These are phyloP conservation scores for Pseudocohnilembus persalinus DNA, from an alignment of 169 alveolate genomes.

Conservation along the genomic window DNA sequence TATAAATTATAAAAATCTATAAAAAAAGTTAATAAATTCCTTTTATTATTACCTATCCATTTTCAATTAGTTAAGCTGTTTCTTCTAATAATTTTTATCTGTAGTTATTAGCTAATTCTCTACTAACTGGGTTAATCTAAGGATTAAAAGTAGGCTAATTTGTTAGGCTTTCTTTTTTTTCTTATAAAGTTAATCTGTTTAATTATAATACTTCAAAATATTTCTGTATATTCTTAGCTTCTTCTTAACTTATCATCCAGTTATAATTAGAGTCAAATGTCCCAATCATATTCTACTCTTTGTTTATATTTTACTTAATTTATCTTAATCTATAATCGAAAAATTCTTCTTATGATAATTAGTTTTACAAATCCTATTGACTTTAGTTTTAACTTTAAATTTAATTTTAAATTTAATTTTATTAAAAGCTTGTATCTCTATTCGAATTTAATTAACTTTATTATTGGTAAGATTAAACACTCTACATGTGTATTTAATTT, in stretches of 20 bases:
- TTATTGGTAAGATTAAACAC: no score
- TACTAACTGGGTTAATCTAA: constrained; percentile 22
- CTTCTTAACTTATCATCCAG: constrained; percentile 32
- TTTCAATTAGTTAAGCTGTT: constrained; percentile 40
- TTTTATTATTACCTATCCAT: constrained; percentile 1
- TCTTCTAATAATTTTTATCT: constrained; percentile 41
- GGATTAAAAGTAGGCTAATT: constrained; percentile 37
- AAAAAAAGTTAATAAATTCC: no score
- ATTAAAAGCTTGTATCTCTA: no score
- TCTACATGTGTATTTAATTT: no score
- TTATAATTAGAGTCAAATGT: background rate
- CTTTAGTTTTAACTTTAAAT: background rate
- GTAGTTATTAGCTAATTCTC: constrained; percentile 30
- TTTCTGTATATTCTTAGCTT: constrained; percentile 27
- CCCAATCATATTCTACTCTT: background rate
- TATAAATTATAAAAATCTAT: no score
- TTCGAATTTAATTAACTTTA: no score
- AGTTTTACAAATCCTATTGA: background rate
- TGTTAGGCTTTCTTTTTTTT: constrained; percentile 19
- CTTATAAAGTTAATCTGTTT: constrained; percentile 39
- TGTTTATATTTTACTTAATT: constrained; percentile 16
- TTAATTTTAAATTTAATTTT: no score
- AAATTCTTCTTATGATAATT: background rate
- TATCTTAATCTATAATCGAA: background rate
- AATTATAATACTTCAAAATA: constrained; percentile 37